These are phyloP conservation scores for Beauveria bassiana DNA, from an alignment of 2,329 filamentous ascomycete species.

Conservation along the genomic window DNA sequence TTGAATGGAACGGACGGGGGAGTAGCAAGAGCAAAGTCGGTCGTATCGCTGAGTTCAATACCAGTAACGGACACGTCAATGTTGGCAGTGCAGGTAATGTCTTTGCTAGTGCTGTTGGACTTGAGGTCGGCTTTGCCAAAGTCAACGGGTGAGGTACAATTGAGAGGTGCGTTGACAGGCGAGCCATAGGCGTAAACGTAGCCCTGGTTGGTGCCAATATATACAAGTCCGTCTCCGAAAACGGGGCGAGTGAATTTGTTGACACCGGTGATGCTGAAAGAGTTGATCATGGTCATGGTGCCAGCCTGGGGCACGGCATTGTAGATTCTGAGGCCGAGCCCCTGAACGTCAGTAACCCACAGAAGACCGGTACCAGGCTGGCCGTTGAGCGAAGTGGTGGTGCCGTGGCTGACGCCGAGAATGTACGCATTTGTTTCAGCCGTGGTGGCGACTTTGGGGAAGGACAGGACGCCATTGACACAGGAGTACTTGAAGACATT, in stretches of 20 bases:
- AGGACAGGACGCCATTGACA: constrained; percentile 40
- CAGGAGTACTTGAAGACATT: constrained; percentile 53
- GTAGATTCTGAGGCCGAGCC: constrained; percentile 43
- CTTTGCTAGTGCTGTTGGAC: constrained; percentile 19
- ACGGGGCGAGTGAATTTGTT: constrained; percentile 51
- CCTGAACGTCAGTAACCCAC: constrained; percentile 50
- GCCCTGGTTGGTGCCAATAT: constrained; percentile 44
- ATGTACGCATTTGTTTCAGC: constrained; percentile 42
- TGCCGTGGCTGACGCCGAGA: constrained; percentile 49
- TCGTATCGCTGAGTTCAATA: constrained; percentile 25
- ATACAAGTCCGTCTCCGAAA: constrained; percentile 48
- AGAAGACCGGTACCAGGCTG: constrained; percentile 47
- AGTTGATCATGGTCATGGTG: constrained; percentile 38
- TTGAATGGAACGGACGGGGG: constrained; percentile 24
- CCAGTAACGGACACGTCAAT: constrained; percentile 34
- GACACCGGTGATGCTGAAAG: constrained; percentile 42
- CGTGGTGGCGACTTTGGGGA: constrained; percentile 45
- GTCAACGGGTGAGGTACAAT: constrained; percentile 41
- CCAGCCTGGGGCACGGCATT: constrained; percentile 42
- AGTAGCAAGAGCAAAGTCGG: constrained; percentile 30
- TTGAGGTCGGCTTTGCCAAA: constrained; percentile 40
- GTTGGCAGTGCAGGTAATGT: constrained; percentile 41
- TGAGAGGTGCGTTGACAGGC: constrained; percentile 44
- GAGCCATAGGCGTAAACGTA: constrained; percentile 49
- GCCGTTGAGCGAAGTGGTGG: constrained; percentile 46